Conservation (phyloP, 2,329 filamentous ascomycete genomes). For the Epichloe typhina region DNA sequence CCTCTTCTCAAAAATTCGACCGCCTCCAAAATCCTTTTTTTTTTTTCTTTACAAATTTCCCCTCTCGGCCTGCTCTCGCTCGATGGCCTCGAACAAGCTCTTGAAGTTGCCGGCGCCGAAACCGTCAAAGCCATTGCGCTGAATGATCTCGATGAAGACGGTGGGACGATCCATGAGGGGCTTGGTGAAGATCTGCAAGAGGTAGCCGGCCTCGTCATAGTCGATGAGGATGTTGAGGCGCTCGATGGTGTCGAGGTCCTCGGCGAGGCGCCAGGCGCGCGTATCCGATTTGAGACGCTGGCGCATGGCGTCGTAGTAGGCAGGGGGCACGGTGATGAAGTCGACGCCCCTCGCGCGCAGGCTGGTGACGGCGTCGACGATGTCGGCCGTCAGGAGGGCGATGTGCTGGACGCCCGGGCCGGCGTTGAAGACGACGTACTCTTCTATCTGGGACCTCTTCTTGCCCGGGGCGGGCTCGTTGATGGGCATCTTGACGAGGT, state of each 20-base stretch:
- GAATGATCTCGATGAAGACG: constrained; percentile 93
- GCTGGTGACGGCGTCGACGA: constrained; percentile 62
- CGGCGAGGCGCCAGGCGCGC: constrained; percentile 51
- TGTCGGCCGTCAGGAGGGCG: constrained; percentile 69
- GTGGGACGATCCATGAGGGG: constrained; percentile 90
- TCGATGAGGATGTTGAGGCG: constrained; percentile 81
- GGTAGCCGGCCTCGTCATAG: constrained; percentile 84
- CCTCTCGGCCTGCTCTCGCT: constrained; percentile 75
- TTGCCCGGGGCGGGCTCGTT: constrained; percentile 88
- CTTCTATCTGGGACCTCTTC: constrained; percentile 88
- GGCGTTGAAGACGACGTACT: constrained; percentile 81
- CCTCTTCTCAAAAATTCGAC: no score
- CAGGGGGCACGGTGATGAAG: constrained; percentile 82
- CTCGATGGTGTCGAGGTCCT: constrained; percentile 68
- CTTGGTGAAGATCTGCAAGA: constrained; percentile 67
- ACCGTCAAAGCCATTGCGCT: constrained; percentile 78
- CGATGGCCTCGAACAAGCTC: constrained; percentile 88
- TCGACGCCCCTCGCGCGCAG: constrained; percentile 79
- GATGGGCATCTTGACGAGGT: constrained; percentile 93
- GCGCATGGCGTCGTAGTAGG: constrained; percentile 73
- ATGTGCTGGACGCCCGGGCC: constrained; percentile 91
- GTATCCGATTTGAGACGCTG: constrained; percentile 53
- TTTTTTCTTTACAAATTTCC: constrained; percentile 53
- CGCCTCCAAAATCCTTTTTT: not conserved
- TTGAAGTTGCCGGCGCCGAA: constrained; percentile 96